Conservation (phyloP, 495 filamentous ascomycete species). For the Talaromyces liani region DNA sequence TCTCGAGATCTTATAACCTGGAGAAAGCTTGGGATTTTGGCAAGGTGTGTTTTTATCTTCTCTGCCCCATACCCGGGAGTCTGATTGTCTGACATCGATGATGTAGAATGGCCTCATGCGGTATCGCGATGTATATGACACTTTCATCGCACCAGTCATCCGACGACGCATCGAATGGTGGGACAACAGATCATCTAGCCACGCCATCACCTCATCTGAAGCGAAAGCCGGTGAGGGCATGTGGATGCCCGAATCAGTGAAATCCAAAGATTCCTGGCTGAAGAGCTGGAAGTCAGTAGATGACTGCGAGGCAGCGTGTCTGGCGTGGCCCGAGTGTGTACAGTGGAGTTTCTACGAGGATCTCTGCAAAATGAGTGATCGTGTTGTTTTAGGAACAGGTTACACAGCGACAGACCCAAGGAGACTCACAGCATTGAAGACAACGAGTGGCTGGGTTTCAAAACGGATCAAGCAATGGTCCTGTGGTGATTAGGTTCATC, state of each 20-base stretch:
- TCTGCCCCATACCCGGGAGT: not conserved
- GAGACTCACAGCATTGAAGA: conserved; percentile 18
- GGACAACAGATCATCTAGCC: conserved; percentile 18
- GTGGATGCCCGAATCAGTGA: conserved; percentile 14
- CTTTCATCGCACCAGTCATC: conserved; percentile 15
- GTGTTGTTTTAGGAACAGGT: conserved; percentile 10
- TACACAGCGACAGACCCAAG: conserved; percentile 19
- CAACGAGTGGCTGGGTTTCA: conserved; percentile 22
- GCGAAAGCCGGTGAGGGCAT: conserved; percentile 7
- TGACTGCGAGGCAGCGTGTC: conserved; percentile 19
- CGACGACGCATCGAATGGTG: conserved; percentile 10
- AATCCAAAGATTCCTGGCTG: conserved; percentile 13
- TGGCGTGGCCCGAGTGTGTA: conserved; percentile 19
- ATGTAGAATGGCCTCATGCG: conserved; percentile 12
- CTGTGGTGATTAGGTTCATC: conserved; percentile 11
- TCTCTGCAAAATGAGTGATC: conserved; percentile 16
- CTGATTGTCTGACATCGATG: not conserved
- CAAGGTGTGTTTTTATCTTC: conserved; percentile 9
- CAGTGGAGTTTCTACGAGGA: conserved; percentile 25
- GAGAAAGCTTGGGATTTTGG: conserved; percentile 17
- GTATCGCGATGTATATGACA: conserved; percentile 19
- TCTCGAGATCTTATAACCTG: conserved; percentile 20
- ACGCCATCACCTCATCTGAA: conserved; percentile 20
- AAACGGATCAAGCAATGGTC: conserved; percentile 16
- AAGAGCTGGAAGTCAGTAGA: conserved; percentile 20